Base-by-base conservation (phyloP, 1,139 yeast genomes). In the Yamadazyma triangularis region DNA sequence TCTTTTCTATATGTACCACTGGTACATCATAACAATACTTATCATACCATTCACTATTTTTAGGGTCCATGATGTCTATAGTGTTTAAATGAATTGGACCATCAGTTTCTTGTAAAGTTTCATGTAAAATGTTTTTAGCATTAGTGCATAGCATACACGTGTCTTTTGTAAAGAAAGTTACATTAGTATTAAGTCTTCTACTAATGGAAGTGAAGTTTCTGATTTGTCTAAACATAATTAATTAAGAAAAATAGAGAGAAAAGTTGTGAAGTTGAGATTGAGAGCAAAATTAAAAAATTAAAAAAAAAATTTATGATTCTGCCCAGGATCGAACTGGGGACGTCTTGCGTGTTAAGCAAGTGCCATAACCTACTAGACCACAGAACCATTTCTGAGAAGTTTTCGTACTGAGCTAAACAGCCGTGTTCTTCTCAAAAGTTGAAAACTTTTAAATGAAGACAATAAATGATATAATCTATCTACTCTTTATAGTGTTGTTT, bases 291-390 rank as follows among this genome's bases (percentile, higher is more conserved):
- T 7, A 18, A 18, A 18, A 18, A 18, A 18, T 18, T 6, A 40
- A 36, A 44, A 54, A 53, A 41, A 42, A 53, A n/a, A n/a, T n/a
- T n/a, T n/a, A 51, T 87, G 95, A 84, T 83, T 85, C 77, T 82
- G 88, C 95, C 95, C 96, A 86, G 96, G 95, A 83, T 87, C 95
- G 96, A 87, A 87, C 96, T 85, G 96, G 95, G 95, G 95, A 87
- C 95, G 89, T 85, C 84, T 8, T 82, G 94, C 94, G 94, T 85
- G 95, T 84, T 84, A 85, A 84, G 95, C 95, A 85, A 89, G 82
- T 83, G 95, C 93, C 94, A 84, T 85, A 75, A 85, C 95, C 95
- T 66, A 85, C 95, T 85, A 85, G 94, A 85, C 95, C 94, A 85
- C 87, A 29, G 19, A 29, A 32, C 35, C 35, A 23, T 12, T 29